phyloP scores from a whole-genome alignment of 306 rosid genomes.

The Sicyos edulis region DNA sequence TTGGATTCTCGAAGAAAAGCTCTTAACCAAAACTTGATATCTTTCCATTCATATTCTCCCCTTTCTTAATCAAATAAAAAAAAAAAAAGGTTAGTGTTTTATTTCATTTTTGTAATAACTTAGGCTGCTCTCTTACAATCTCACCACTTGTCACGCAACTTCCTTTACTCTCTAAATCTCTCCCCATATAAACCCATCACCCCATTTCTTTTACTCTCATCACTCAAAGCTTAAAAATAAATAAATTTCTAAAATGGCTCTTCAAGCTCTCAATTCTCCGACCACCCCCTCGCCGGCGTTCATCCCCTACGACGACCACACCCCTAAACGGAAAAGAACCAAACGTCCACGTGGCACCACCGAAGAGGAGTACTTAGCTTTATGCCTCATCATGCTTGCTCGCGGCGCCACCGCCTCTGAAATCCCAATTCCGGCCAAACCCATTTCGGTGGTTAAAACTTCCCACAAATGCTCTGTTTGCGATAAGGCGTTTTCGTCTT shows the following conservation, averaged over 20 bases:
- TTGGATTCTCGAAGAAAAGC: neutral
- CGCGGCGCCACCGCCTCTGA: constrained; percentile 30
- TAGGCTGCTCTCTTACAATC: constrained; percentile 45
- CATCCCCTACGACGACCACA: constrained; percentile 37
- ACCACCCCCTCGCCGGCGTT: constrained; percentile 52
- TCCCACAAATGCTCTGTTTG: constrained; percentile 86
- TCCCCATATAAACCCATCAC: constrained; percentile 31
- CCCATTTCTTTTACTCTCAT: constrained; percentile 22
- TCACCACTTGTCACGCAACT: constrained; percentile 80
- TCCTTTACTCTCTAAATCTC: constrained; percentile 26
- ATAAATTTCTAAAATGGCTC: constrained; percentile 70
- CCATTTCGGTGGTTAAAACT: constrained; percentile 24
- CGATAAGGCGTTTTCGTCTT: constrained; percentile 66
- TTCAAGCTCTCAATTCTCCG: constrained; percentile 82
- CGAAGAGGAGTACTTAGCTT: constrained; percentile 93
- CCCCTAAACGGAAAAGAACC: constrained; percentile 69
- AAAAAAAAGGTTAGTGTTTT: too few species aligned
- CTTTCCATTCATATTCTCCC: constrained; percentile 18
- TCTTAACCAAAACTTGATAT: constrained; percentile 33
- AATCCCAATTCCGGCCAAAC: constrained; percentile 28
- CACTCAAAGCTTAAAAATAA: too few species aligned
- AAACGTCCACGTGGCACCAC: constrained; percentile 57
- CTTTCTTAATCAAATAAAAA: too few species aligned
- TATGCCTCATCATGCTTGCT: constrained; percentile 98
- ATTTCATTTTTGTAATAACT: too few species aligned